Evolutionary conservation across 257 asterid species (phyloP), one percentile per base, ranked within the genome.

Genomic region (Hygrophila difformis): DNA sequence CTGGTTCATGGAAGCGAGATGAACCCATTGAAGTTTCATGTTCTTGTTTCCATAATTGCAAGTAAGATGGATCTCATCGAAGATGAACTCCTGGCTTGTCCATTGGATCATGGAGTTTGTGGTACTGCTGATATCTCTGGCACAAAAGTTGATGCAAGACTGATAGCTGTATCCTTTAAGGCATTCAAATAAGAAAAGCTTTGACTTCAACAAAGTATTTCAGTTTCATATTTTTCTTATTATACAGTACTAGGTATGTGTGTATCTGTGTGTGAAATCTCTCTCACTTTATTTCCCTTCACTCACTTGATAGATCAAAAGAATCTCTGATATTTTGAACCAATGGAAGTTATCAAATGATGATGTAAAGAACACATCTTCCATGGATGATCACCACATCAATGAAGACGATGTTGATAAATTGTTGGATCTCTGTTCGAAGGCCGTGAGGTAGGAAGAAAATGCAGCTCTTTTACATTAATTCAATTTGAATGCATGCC

Each of bases 141-240:
- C 21, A 39, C 65, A 29, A 58, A 60, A 53, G 16, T 33, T 51
- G 69, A 50, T 51, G 59, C 76, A 16, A 70, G 77, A 59, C 47
- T 51, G 16, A 55, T 63, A 49, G 69, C 67, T 51, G 97, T 84
- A 88, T 88, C 95, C 95, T 84, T 69, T 33, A 24, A n/a, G n/a
- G 6, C 36, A 9, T 11, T 9, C 23, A 39, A 16, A 9, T 57
- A 24, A 40, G 17, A 15, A 21, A 19, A 12, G 5, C 20, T 19
- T 34, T 26, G 29, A 33, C n/a, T 44, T 8, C 13, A 18, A 5
- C n/a, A n/a, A n/a, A n/a, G n/a, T n/a, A n/a, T n/a, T n/a, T n/a
- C n/a, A n/a, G n/a, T n/a, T n/a, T n/a, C n/a, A n/a, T n/a, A n/a
- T n/a, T n/a, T n/a, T n/a, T n/a, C n/a, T n/a, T n/a, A n/a, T n/a